Evolutionary conservation across 1,284 basidiomycete species (phyloP).

Genomic region (Fomitiporia mediterranea): DNA sequence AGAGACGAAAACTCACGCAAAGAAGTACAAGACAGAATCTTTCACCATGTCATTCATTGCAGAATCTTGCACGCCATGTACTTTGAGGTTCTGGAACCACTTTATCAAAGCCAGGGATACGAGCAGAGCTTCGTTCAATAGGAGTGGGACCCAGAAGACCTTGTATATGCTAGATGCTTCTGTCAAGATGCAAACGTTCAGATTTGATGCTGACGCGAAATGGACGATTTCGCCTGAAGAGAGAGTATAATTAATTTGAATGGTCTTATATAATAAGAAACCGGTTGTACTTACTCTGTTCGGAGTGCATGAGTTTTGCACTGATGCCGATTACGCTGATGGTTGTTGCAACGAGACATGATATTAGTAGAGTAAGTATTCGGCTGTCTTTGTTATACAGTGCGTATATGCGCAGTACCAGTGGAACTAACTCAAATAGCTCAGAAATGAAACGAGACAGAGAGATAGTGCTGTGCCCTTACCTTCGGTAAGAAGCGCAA

Average conservation of each 20-base stretch:
- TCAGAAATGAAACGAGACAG: not conserved
- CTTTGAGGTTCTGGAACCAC: not conserved
- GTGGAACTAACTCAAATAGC: not conserved
- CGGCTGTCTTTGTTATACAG: not conserved
- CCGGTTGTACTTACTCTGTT: not conserved
- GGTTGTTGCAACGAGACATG: not conserved
- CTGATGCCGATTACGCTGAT: not conserved
- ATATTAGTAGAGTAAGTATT: not conserved
- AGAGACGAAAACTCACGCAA: not conserved
- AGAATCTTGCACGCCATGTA: not conserved
- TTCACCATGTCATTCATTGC: not conserved
- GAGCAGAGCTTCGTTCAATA: not conserved
- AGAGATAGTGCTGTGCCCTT: not conserved
- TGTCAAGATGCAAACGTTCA: not conserved
- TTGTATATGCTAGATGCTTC: not conserved
- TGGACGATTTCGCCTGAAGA: not conserved
- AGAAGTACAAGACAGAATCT: slow-evolving; percentile 1
- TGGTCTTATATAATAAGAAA: not conserved
- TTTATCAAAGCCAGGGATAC: not conserved
- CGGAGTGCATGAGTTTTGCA: not conserved
- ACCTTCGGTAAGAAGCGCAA: not conserved
- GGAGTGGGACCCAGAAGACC: slow-evolving; percentile 7
- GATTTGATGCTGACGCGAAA: not conserved
- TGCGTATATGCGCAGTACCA: slow-evolving; percentile 6
- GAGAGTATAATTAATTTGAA: not conserved